These are phyloP conservation scores for Lolium rigidum DNA, from an alignment of 176 grass and related monocot species.

Conservation along the genomic window DNA sequence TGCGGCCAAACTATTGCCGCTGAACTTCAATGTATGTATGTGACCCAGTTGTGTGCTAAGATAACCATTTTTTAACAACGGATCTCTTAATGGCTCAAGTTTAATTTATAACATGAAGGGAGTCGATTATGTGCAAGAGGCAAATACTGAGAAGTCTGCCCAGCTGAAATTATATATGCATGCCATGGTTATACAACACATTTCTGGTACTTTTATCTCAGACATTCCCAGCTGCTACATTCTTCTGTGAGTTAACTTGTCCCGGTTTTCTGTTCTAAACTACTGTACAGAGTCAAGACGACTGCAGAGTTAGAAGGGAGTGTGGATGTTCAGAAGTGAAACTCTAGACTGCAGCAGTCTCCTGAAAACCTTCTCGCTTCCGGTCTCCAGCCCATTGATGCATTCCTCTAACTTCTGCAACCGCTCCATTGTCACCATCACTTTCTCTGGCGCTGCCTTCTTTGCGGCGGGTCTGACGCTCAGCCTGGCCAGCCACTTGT, in stretches of 20 bases:
- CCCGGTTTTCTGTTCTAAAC: neutral
- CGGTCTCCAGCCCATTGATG: neutral
- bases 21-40: slow-evolving; percentile 53
- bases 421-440: slow-evolving; percentile 22
- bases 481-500: slow-evolving; percentile 38
- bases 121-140: slow-evolving; percentile 7
- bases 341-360: slow-evolving; percentile 25
- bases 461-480: neutral
- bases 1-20: slow-evolving; percentile 48
- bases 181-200: neutral
- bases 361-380: slow-evolving; percentile 3
- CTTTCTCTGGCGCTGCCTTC: slow-evolving; percentile 35
- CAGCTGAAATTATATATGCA: slow-evolving; percentile 1
- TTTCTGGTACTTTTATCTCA: neutral
- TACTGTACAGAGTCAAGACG: neutral
- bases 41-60: slow-evolving; percentile 39
- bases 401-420: slow-evolving; percentile 20
- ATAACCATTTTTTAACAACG: neutral
- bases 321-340: slow-evolving; percentile 33
- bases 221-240: neutral
- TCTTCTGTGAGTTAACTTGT: neutral
- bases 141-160: neutral
- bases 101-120: neutral
- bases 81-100: neutral
- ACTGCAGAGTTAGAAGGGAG: slow-evolving; percentile 20